Evolutionary conservation across 495 filamentous ascomycete species (phyloP).

Genomic region (Penicillium soppii): DNA sequence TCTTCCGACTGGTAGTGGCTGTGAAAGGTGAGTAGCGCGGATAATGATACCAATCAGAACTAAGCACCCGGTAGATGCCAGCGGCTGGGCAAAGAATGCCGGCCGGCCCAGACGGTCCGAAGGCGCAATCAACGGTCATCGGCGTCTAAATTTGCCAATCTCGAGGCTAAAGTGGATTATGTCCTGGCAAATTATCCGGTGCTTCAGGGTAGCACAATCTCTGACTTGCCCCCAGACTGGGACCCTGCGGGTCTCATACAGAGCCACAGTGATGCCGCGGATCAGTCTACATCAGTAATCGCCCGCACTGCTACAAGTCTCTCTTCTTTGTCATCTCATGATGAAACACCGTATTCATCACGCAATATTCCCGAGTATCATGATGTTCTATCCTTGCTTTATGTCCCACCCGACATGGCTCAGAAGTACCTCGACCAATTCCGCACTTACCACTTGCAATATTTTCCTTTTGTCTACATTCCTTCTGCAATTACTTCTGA

Average conservation of each 20-base stretch:
- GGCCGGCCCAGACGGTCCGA: conserved; percentile 31
- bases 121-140: conserved; percentile 30
- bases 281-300: background rate
- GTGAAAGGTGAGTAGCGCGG: conserved; percentile 44
- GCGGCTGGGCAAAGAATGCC: conserved; percentile 46
- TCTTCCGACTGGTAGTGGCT: conserved; percentile 30
- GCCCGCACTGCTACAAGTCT: conserved; percentile 4
- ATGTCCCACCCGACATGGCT: conserved; percentile 30
- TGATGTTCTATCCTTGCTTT: conserved; percentile 13
- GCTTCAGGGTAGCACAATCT: conserved; percentile 27
- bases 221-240: conserved; percentile 14
- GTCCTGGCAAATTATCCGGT: conserved; percentile 18
- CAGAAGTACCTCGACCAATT: conserved; percentile 41
- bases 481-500: conserved; percentile 43
- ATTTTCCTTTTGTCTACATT: conserved; percentile 48
- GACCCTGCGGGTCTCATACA: conserved; percentile 9
- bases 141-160: conserved; percentile 32
- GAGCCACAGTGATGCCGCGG: conserved; percentile 2
- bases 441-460: conserved; percentile 38
- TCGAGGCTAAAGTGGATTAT: conserved; percentile 53
- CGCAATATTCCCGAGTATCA: background rate
- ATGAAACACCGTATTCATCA: background rate
- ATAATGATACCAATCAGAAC: background rate
- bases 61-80: conserved; percentile 42
- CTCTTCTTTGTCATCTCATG: conserved; percentile 17